Base-by-base conservation (phyloP, 768 basidiomycete species). In the Boletus patriciae region DNA sequence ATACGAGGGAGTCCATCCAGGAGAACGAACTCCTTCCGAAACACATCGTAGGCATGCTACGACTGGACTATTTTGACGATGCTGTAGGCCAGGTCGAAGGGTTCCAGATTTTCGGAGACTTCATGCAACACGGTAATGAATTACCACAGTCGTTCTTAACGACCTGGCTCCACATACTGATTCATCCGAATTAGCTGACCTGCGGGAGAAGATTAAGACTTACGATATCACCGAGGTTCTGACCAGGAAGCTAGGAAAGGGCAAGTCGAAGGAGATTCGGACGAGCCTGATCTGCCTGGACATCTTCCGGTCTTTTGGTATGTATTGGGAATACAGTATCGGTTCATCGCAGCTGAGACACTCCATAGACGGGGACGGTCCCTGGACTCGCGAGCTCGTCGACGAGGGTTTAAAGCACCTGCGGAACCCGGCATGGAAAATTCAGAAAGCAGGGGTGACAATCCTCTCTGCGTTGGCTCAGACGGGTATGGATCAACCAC, bases 271-370 rank as follows among this genome's bases (percentile, higher is more conserved):
- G 16, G 67, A 64, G 34, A 58, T 57, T 6, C 60, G 60, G 21
- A 69, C 66, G 13, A 66, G 64, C 36, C 40, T 68, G 21, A 58
- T 68, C 12, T 62, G 55, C 13, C 55, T 68, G 57, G 62, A 64
- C 9, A 69, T 66, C 21, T 60, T 63, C 37, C 51, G 59, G 16
- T 56, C 56, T n/a, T 66, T 62, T 34, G 50, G 67, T 69, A 27
- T 8, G 62, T 34, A 6, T 27, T n/a, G 3, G 5, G n/a, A 38
- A n/a, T 27, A 19, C 3, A 1, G 29, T 13, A 7, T 11, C 4
- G 1, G 6, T 29, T 27, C 31, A 21, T 23, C n/a, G 5, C 23
- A 4, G 21, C 34, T 61, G 6, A 68, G 0, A 12, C n/a, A 5
- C 12, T 2, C 31, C 13, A n/a, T 40, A 69, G 67, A 59, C 7